Evolutionary conservation across 176 grass and related monocot genomes (phyloP), one percentile per base, ranked within the genome.

Genomic region (Triticum aestivum): DNA sequence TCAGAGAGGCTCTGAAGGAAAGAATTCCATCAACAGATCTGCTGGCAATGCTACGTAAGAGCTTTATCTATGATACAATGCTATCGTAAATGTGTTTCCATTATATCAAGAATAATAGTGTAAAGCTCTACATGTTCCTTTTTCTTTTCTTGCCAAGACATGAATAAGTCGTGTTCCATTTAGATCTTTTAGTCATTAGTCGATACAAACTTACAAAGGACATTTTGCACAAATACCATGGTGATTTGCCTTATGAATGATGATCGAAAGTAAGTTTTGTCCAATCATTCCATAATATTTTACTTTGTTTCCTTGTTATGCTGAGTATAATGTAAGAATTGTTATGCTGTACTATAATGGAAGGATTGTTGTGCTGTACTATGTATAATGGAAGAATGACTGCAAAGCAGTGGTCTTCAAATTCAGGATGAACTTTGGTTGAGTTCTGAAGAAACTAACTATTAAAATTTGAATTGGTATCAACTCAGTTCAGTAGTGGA

Each of bases 11-110:
- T 69, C 58, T 96, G 80, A 94, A 88, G 89, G 86, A 87, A 94
- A 96, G 90, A 91, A 77, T 99, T 64, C 35, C 73, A 39, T 93
- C 97, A 58, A 86, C 86, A 73, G 89, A 99, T 90, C 92, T 99
- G 75, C 75, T 96, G 81, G 83, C 87, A 77, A 94, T 96, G 80
- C 89, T 99, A 77, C 59, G 97, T 99, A 96, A 96, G 93, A 74
- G 84, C 61, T 89, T 85, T 81, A 37, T 73, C 20, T 61, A 70
- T 89, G 65, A 23, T 78, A 47, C 67, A 83, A 9, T 59, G 67
- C 64, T 42, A 63, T 80, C 3, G 24, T 14, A 72, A 45, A 74
- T 38, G 41, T 92, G 6, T 65, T 89, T 79, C 41, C 20, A 69
- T 35, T 54, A 75, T 69, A 24, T 72, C 73, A 69, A 63, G 24